Evolutionary conservation across 345 rosid species (phyloP), one percentile per base, ranked within the genome.

Genomic region (Brassica incana): DNA sequence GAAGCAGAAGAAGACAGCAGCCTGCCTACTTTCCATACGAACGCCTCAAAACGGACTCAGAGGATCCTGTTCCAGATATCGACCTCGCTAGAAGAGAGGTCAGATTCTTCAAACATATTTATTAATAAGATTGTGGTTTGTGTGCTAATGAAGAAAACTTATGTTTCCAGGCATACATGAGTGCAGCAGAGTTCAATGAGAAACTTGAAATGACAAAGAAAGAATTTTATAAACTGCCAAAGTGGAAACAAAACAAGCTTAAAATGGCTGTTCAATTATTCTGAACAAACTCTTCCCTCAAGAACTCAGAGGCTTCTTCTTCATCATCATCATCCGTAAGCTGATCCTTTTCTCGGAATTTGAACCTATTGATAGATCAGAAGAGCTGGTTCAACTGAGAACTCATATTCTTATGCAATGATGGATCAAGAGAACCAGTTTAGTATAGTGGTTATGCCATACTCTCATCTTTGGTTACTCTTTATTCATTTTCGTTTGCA

Each of bases 231-330:
- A 90, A 91, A 90, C 77, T 93, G 80, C 97, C 99, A 0, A 96
- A 93, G 85, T 96, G 99, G 99, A 96, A 94, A 84, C 98, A 93
- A 81, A 96, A 93, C 95, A 96, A 96, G 87, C 97, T 88, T 76
- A 96, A 96, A 78, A 92, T 93, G 97, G 87, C 93, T 69, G 85
- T 84, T 85, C 90, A 84, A 2, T 86, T 96, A 84, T 96, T 96
- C 84, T 96, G 80, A 89, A 27, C 77, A 2, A 43, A 82, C 67
- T 67, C 74, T 64, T 52, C 18, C 12, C 73, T 36, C 67, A 36
- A 68, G 8, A 73, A 60, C 62, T 65, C 69, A 58, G 40, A 58
- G 54, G 71, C 75, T 78, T 81, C 59, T 66, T 33, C 76, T 67
- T 78, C 77, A 6, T 65, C 68, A 76, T 76, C 59, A 69, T 78